These are phyloP conservation scores for Pythium monospermum DNA, from an alignment of 352 stramenopile genomes.

Conservation along the genomic window DNA sequence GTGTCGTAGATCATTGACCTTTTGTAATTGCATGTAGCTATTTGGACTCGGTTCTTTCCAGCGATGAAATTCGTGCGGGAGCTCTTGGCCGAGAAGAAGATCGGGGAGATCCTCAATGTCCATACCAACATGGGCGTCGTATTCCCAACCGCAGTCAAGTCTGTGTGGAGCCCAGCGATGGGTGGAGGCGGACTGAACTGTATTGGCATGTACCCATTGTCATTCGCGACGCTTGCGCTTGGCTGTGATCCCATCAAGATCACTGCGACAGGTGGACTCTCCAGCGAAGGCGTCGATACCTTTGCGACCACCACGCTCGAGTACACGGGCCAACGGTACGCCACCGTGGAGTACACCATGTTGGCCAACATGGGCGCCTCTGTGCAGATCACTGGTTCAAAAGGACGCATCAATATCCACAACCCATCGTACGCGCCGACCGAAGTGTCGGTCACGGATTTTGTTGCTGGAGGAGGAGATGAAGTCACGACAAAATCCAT, in stretches of 20 bases:
- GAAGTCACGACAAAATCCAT: constrained; percentile 24
- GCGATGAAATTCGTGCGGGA: constrained; percentile 54
- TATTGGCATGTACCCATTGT: constrained; percentile 71
- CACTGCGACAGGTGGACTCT: constrained; percentile 37
- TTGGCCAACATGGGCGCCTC: constrained; percentile 54
- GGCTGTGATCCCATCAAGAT: constrained; percentile 41
- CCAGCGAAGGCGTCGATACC: constrained; percentile 42
- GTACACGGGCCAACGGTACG: constrained; percentile 39
- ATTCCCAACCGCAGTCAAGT: constrained; percentile 33
- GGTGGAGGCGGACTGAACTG: constrained; percentile 67
- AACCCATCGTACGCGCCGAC: constrained; percentile 54
- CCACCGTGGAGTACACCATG: constrained; percentile 56
- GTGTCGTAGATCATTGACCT: not conserved
- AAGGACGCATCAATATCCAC: constrained; percentile 62
- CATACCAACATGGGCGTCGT: constrained; percentile 67
- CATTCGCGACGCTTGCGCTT: constrained; percentile 61
- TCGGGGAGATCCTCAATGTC: constrained; percentile 66
- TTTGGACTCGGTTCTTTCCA: constrained; percentile 87
- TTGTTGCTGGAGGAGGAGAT: constrained; percentile 23
- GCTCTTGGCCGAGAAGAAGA: constrained; percentile 39
- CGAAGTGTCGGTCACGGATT: constrained; percentile 39
- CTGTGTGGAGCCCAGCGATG: constrained; percentile 61
- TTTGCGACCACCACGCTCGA: constrained; percentile 49
- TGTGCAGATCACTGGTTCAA: constrained; percentile 65
- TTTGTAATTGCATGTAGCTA: constrained; percentile 18